Conservation (phyloP, 148 eudicot species). For the Heliamphora exappendiculata region DNA sequence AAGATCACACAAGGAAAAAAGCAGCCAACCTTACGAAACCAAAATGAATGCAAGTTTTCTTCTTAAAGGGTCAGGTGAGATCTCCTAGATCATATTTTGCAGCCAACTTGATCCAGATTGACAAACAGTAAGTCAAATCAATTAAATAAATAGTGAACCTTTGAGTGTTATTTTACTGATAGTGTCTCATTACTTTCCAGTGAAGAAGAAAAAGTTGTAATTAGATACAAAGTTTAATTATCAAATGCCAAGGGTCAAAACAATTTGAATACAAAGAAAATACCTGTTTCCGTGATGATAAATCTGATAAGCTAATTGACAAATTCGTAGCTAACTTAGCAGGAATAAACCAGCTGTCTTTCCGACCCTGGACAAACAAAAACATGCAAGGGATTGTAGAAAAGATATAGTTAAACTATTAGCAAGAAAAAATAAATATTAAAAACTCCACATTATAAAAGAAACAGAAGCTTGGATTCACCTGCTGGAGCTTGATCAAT, state of each 20-base stretch:
- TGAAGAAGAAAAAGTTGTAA: not conserved
- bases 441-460: not conserved
- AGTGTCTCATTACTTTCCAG: not conserved
- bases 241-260: not conserved
- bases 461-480: conserved; percentile 21
- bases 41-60: not conserved
- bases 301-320: conserved; percentile 82
- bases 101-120: not conserved
- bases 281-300: conserved; percentile 85
- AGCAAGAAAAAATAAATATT: not conserved
- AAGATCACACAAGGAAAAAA: too few species aligned
- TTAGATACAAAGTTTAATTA: not conserved
- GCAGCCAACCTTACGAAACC: not conserved
- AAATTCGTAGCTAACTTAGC: conserved; percentile 87
- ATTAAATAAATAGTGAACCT: not conserved
- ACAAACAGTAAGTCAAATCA: not conserved
- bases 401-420: not conserved
- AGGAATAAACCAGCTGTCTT: conserved; percentile 94
- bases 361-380: conserved; percentile 65
- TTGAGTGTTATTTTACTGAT: not conserved
- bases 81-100: not conserved
- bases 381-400: conserved; percentile 1
- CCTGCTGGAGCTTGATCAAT: conserved; percentile 90
- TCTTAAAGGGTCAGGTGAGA: not conserved
- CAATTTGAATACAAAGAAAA: not conserved